Evolutionary conservation across 176 grass and related monocot genomes (phyloP).

Genomic region (Aegilops sharonensis): DNA sequence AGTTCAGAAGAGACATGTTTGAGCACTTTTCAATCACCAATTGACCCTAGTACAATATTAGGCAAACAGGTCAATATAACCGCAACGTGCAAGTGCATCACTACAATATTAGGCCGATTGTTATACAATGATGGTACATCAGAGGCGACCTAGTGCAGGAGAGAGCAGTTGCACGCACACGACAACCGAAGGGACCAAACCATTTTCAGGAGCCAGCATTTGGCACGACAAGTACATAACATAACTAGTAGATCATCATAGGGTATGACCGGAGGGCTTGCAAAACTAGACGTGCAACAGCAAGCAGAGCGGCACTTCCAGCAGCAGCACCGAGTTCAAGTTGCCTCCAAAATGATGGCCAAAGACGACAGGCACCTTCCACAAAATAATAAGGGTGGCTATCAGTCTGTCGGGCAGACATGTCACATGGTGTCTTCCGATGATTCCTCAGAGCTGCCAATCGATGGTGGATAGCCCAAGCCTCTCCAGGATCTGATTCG

Average conservation of each 20-base stretch:
- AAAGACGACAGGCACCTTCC: neutral
- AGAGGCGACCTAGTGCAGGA: too few species aligned
- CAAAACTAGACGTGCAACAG: neutral
- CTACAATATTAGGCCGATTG: too few species aligned
- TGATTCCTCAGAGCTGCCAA: constrained; percentile 69
- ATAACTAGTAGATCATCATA: too few species aligned
- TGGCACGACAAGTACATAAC: too few species aligned
- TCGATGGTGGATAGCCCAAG: constrained; percentile 66
- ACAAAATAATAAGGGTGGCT: neutral
- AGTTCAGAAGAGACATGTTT: constrained; percentile 45
- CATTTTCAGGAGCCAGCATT: too few species aligned
- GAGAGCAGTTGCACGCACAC: too few species aligned
- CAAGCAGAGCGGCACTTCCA: neutral
- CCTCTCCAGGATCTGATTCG: constrained; percentile 79
- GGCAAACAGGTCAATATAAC: too few species aligned
- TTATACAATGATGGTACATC: too few species aligned
- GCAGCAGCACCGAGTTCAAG: neutral
- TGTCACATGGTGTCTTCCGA: constrained; percentile 24
- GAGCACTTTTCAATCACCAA: too few species aligned
- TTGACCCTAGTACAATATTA: too few species aligned
- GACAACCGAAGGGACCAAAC: too few species aligned
- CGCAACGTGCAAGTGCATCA: too few species aligned
- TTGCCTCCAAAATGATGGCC: constrained; percentile 32
- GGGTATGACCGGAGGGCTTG: neutral
- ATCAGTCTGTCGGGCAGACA: neutral